Conservation (phyloP, 805 yeast genomes). For the Candida sakaeoensis region DNA sequence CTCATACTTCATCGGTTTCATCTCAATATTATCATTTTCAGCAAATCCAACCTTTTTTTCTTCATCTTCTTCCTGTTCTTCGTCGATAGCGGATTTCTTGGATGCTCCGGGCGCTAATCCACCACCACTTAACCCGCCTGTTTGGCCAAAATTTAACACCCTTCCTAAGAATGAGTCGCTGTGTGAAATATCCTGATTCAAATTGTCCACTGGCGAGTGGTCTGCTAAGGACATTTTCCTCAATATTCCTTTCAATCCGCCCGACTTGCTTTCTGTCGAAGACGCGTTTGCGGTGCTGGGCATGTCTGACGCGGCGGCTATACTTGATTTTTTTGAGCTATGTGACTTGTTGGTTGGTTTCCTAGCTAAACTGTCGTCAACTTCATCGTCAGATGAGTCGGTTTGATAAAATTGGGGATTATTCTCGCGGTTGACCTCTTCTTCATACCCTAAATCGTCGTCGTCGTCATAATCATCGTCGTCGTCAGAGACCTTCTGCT, state of each 20-base stretch:
- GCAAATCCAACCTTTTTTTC: slow-evolving; percentile 33
- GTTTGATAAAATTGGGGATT: slow-evolving; percentile 7
- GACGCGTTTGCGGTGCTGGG: neutral
- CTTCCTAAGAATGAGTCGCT: slow-evolving; percentile 40
- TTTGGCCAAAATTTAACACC: slow-evolving; percentile 23
- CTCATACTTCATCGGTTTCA: slow-evolving; percentile 41
- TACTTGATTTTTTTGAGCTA: neutral
- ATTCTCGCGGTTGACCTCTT: neutral
- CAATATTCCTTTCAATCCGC: slow-evolving; percentile 26
- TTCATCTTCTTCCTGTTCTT: slow-evolving; percentile 36
- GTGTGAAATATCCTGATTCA: slow-evolving; percentile 16
- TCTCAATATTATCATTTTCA: slow-evolving; percentile 31
- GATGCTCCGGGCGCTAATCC: slow-evolving; percentile 42
- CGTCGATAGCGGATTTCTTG: slow-evolving; percentile 10
- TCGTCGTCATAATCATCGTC: slow-evolving; percentile 10
- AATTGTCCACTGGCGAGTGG: slow-evolving; percentile 17
- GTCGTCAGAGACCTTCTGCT: neutral
- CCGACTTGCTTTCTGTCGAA: slow-evolving; percentile 5
- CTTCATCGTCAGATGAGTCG: slow-evolving; percentile 10
- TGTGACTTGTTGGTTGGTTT: neutral
- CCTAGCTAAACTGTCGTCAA: neutral
- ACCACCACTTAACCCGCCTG: slow-evolving; percentile 34
- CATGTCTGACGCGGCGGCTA: neutral
- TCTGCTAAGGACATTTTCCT: slow-evolving; percentile 35
- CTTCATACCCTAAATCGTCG: slow-evolving; percentile 5